These are phyloP conservation scores for Gliomastix tumulicola DNA, from an alignment of 2,329 filamentous ascomycete genomes.

Conservation along the genomic window DNA sequence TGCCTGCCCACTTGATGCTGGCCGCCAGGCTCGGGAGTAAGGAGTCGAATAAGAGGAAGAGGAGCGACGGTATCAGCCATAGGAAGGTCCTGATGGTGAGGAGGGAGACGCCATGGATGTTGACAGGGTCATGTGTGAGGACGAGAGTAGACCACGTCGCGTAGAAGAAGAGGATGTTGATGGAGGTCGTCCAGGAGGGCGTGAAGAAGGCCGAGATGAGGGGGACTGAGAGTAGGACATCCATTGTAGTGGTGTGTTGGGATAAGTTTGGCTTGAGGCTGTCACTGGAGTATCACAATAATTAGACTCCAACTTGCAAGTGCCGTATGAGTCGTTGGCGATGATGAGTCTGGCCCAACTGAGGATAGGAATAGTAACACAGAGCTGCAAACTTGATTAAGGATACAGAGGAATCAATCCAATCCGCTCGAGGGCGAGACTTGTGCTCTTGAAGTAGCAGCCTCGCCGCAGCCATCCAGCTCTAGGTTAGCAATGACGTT, in stretches of 20 bases:
- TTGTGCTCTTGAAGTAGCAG: too few species aligned
- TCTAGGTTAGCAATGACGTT: too few species aligned
- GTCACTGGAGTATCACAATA: background rate
- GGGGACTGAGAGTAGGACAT: slow-evolving; percentile 65
- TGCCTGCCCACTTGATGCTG: slow-evolving; percentile 60
- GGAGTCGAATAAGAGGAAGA: slow-evolving; percentile 69
- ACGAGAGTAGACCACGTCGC: slow-evolving; percentile 84
- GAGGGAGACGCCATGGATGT: slow-evolving; percentile 68
- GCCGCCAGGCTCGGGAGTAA: slow-evolving; percentile 62
- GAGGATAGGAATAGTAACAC: background rate
- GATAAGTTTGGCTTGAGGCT: too few species aligned
- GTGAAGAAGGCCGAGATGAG: slow-evolving; percentile 62
- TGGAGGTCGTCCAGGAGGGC: slow-evolving; percentile 63
- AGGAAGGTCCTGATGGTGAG: slow-evolving; percentile 60
- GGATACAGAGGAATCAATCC: too few species aligned
- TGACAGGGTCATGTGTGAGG: slow-evolving; percentile 65
- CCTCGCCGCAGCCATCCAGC: too few species aligned
- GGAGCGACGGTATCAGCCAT: slow-evolving; percentile 64
- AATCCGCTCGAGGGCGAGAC: too few species aligned
- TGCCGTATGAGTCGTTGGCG: too few species aligned
- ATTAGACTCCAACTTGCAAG: too few species aligned
- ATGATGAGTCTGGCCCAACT: background rate
- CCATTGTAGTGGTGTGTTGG: slow-evolving; percentile 31
- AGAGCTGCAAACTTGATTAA: background rate
- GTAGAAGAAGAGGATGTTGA: slow-evolving; percentile 86